Evolutionary conservation across 2,329 filamentous ascomycete genomes (phyloP).

Genomic region (Diaporthe longicolla): DNA sequence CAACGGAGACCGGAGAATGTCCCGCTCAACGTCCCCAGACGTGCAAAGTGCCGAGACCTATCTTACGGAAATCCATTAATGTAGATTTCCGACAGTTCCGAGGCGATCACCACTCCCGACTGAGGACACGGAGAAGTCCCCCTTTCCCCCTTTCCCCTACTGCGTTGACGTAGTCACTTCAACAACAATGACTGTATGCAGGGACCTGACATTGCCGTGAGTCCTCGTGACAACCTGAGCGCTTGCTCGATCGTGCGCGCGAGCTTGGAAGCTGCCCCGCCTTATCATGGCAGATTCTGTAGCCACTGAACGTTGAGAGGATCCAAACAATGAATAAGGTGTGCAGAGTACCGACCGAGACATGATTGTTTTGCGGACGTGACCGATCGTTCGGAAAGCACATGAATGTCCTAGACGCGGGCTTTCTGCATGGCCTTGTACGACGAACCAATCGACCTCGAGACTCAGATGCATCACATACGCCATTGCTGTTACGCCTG

Average conservation of each 20-base stretch:
- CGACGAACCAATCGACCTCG: constrained; percentile 15
- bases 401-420: constrained; percentile 9
- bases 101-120: constrained; percentile 4
- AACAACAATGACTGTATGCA: background rate
- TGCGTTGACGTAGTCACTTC: constrained; percentile 17
- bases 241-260: constrained; percentile 2
- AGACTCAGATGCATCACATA: constrained; percentile 22
- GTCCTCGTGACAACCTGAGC: background rate
- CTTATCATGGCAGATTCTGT: background rate
- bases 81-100: constrained; percentile 15
- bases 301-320: background rate
- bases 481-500: constrained; percentile 3
- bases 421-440: constrained; percentile 32
- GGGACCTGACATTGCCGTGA: background rate
- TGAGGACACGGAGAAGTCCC: background rate
- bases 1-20: constrained; percentile 20
- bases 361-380: constrained; percentile 1
- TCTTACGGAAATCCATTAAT: background rate
- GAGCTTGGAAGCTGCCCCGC: background rate
- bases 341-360: constrained; percentile 1
- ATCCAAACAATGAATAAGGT: background rate
- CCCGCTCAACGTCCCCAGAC: constrained; percentile 7
- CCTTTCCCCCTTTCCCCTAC: background rate
- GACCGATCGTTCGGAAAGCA: constrained; percentile 18
- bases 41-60: constrained; percentile 21